phyloP scores from a whole-genome alignment of 108 stramenopile species.

The Ochromonas danica region DNA sequence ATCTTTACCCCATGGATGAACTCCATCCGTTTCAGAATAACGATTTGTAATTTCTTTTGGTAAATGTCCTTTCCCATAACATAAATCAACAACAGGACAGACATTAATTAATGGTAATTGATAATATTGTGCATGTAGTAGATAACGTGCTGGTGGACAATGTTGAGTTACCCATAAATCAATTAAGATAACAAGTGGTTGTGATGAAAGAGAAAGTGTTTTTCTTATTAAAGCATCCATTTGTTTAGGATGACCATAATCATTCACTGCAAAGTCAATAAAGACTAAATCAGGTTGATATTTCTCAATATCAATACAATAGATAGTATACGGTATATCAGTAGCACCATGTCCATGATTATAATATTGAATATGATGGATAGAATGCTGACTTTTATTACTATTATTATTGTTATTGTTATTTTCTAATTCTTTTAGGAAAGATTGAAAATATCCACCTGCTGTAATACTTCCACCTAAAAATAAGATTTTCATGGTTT shows the following conservation, averaged over 20 bases:
- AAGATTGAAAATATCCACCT: constrained; percentile 3
- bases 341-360: constrained; percentile 24
- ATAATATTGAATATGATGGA: not conserved
- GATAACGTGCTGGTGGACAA: constrained; percentile 22
- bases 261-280: constrained; percentile 19
- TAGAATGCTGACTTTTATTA: not conserved
- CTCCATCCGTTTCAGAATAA: constrained; percentile 11
- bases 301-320: not conserved
- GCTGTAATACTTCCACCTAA: constrained; percentile 29
- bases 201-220: not conserved
- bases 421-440: not conserved
- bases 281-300: constrained; percentile 23
- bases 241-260: constrained; percentile 28
- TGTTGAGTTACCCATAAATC: constrained; percentile 1
- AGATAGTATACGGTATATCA: constrained; percentile 9
- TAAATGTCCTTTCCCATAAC: constrained; percentile 8
- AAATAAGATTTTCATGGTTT: not conserved
- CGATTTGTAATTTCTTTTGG: not conserved
- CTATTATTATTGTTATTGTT: not conserved
- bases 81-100: constrained; percentile 2
- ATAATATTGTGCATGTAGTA: not conserved
- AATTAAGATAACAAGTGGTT: not conserved
- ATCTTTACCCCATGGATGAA: constrained; percentile 19
- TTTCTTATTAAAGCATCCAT: constrained; percentile 5
- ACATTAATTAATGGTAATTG: not conserved